Base-by-base conservation (phyloP, 140 eudicot genomes). In the Stevia rebaudiana region DNA sequence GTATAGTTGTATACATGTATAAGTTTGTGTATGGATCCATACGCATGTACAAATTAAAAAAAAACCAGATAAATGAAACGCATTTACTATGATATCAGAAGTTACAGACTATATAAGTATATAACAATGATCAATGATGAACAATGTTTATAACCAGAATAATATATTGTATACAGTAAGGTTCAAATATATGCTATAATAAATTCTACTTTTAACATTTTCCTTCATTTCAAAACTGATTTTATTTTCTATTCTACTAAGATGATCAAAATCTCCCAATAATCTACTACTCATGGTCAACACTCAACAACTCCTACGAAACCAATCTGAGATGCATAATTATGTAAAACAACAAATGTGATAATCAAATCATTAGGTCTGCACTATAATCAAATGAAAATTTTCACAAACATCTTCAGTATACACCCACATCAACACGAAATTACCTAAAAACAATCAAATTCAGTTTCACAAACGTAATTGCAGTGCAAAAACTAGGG, bases 301-400 rank as follows among this genome's bases (percentile, higher is more conserved):
- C 48, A 42, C 6, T 13, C 48, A 12, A 12, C 48, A 42, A 42
- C 48, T 42, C 31, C 23, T 19, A 50, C 2, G 31, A 21, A 2
- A 50, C 17, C 48, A 42, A 11, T 5, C 3, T 55, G 6, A 55
- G 25, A 55, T 28, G 30, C n/a, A 55, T 28, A 55, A 55, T 4
- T 9, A 18, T 59, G 6, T 5, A 25, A 18, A 50, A 50, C 6
- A 50, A 6, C 57, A 55, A 1, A 36, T 13, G 31, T 19, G 30
- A 41, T 61, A 8, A 61, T 61, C 50, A 61, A 61, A 61, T 61
- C 67, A 61, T 21, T 16, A 33, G 17, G 16, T 17, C 47, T 35
- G 37, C 30, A 58, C 64, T 57, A 30, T 22, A 31, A 57, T 15
- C 42, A 31, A 12, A 22, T n/a, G 44, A 33, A 39, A 55, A 57